These are phyloP conservation scores for Carex scoparia DNA, from an alignment of 176 grass and related monocot genomes.

Conservation along the genomic window DNA sequence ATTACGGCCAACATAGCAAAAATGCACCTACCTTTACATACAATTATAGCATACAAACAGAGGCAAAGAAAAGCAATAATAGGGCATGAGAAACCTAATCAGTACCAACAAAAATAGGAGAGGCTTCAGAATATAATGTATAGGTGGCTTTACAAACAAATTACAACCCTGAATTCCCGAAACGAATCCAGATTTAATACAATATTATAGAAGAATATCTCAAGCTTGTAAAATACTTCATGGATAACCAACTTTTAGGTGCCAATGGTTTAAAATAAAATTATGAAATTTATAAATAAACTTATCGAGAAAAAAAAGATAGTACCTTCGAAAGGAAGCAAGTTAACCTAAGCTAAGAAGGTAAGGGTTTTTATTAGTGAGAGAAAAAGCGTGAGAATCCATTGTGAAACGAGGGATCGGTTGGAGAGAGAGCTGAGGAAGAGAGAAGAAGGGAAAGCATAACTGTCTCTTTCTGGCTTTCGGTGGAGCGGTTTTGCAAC, in stretches of 20 bases:
- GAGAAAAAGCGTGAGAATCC: constrained; percentile 1
- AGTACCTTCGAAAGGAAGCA: constrained; percentile 7
- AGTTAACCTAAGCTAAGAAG: not conserved
- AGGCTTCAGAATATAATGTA: not conserved
- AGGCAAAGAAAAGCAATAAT: not conserved
- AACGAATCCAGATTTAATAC: constrained; percentile 6
- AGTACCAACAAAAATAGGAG: not conserved
- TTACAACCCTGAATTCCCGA: not conserved
- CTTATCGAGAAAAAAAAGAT: not conserved
- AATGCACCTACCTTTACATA: not conserved
- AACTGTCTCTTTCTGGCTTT: constrained; percentile 17
- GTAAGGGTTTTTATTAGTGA: constrained; percentile 9
- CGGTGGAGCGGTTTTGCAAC: constrained; percentile 20
- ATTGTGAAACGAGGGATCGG: not conserved
- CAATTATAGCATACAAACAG: not conserved
- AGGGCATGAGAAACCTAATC: not conserved
- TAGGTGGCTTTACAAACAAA: not conserved
- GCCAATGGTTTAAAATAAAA: not conserved
- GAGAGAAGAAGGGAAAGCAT: not conserved
- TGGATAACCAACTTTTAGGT: not conserved
- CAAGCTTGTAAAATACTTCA: constrained; percentile 14
- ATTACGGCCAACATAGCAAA: constrained; percentile 3
- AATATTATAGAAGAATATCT: constrained; percentile 11
- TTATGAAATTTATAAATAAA: not conserved
- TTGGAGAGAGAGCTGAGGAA: not conserved